Conservation (phyloP, 371 early-diverging fungal genomes). For the Circinella umbellata region DNA sequence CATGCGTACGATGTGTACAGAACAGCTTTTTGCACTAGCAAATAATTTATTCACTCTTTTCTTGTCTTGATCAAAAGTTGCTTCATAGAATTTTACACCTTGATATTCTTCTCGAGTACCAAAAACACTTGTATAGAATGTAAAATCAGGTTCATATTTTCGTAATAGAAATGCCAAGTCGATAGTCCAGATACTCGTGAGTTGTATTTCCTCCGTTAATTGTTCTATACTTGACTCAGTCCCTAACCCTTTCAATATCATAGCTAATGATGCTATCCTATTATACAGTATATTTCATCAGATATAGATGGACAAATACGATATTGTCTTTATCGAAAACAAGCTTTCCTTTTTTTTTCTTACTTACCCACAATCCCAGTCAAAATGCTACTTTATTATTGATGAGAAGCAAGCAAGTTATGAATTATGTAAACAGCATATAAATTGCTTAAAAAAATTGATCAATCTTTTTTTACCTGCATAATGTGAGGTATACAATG, state of each 20-base stretch:
- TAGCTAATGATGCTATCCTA: conserved; percentile 84
- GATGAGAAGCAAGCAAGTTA: neutral
- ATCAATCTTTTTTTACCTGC: conserved; percentile 21
- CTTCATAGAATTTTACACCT: conserved; percentile 71
- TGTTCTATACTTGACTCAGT: conserved; percentile 45
- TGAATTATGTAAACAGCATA: neutral
- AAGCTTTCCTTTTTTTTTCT: neutral
- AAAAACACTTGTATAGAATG: conserved; percentile 84
- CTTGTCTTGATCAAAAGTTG: conserved; percentile 73
- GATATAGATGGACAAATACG: neutral
- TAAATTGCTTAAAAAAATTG: neutral
- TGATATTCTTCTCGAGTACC: conserved; percentile 80
- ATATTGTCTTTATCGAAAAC: conserved; percentile 40
- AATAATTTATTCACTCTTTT: conserved; percentile 79
- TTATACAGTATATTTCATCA: conserved; percentile 17
- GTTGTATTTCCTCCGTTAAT: conserved; percentile 47
- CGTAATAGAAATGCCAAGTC: conserved; percentile 81
- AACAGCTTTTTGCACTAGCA: conserved; percentile 71
- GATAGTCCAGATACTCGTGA: conserved; percentile 88
- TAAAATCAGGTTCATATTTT: conserved; percentile 77
- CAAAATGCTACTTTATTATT: conserved; percentile 1
- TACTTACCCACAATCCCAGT: conserved; percentile 17
- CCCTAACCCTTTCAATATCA: conserved; percentile 71
- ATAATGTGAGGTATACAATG: conserved; percentile 37
- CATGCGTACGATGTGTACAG: conserved; percentile 76